Percentiles rank a stretch among this genome's conserved stretches.
These are phyloP conservation scores for Nicotiana noctiflora DNA, from an alignment of 257 asterid species.

Conservation along the genomic window DNA sequence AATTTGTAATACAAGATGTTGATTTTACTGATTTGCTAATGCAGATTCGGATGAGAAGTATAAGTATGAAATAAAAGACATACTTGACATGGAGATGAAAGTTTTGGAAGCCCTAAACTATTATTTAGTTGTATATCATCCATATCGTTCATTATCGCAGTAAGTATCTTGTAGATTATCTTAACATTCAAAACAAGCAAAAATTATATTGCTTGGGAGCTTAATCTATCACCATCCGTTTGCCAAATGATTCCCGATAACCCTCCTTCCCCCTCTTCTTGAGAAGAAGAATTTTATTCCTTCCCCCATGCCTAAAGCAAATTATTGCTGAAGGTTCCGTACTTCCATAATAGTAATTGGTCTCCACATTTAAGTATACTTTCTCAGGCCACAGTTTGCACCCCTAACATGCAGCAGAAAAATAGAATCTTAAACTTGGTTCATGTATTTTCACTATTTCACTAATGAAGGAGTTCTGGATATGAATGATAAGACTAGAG, in stretches of 20 bases:
- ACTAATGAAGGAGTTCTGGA: too few relatives aligned
- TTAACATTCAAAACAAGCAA: background rate
- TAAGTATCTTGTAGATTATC: slow-evolving; percentile 33
- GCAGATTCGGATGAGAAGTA: slow-evolving; percentile 79
- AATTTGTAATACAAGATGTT: background rate
- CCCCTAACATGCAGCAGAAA: background rate
- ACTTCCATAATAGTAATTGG: background rate
- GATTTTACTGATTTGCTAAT: slow-evolving; percentile 16
- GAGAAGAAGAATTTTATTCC: background rate
- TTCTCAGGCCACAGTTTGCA: background rate
- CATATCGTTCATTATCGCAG: slow-evolving; percentile 74
- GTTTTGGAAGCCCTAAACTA: slow-evolving; percentile 90
- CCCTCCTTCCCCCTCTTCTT: background rate
- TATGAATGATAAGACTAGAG: too few relatives aligned
- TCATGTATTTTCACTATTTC: background rate
- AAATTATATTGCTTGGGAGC: background rate
- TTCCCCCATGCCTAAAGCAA: background rate
- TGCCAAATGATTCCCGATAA: background rate
- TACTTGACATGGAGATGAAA: slow-evolving; percentile 98
- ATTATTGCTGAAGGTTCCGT: background rate
- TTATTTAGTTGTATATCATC: slow-evolving; percentile 87
- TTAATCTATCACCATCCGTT: background rate
- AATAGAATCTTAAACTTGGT: background rate
- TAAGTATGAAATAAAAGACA: slow-evolving; percentile 78
- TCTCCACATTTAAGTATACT: background rate